A percentile compares a stretch with the other conserved stretches of the same genome.
Conservation (phyloP, 2,329 filamentous ascomycete species). For the Paecilomyces sp. region DNA sequence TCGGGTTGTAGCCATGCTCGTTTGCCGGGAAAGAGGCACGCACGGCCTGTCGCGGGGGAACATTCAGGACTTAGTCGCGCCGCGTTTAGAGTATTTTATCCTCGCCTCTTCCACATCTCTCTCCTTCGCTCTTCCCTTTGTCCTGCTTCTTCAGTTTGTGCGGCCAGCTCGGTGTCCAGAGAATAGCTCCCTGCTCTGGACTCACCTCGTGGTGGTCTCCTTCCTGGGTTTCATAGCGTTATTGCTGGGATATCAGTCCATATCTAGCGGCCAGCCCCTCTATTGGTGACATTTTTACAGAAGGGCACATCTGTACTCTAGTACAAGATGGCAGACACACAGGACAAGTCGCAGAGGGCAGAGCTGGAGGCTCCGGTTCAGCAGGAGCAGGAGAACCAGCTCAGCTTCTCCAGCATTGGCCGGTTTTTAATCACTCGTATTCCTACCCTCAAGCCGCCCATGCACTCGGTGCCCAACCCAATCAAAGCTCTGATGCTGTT, state of each 20-base stretch:
- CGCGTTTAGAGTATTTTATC: neutral
- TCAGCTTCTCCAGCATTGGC: conserved; percentile 15
- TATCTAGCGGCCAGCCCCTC: neutral
- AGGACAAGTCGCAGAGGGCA: neutral
- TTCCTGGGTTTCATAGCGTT: neutral
- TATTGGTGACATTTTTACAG: neutral
- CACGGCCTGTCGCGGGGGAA: neutral
- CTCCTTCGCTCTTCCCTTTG: neutral
- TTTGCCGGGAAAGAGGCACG: neutral
- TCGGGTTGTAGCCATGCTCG: neutral
- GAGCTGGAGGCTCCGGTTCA: neutral
- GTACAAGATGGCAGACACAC: neutral
- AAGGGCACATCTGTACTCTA: neutral
- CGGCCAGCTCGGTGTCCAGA: neutral
- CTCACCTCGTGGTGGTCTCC: neutral
- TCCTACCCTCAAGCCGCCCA: conserved; percentile 48
- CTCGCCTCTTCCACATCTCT: neutral
- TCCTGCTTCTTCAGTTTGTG: neutral
- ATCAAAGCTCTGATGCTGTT: conserved; percentile 44
- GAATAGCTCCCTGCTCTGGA: neutral
- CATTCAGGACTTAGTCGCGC: too few species aligned
- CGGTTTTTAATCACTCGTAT: conserved; percentile 48
- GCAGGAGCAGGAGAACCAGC: conserved; percentile 5
- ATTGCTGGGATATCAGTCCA: neutral
- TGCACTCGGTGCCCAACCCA: conserved; percentile 47